Evolutionary conservation across 108 stramenopile genomes (phyloP), one percentile per base, ranked within the genome.

Genomic region (Cyclotella atomus): DNA sequence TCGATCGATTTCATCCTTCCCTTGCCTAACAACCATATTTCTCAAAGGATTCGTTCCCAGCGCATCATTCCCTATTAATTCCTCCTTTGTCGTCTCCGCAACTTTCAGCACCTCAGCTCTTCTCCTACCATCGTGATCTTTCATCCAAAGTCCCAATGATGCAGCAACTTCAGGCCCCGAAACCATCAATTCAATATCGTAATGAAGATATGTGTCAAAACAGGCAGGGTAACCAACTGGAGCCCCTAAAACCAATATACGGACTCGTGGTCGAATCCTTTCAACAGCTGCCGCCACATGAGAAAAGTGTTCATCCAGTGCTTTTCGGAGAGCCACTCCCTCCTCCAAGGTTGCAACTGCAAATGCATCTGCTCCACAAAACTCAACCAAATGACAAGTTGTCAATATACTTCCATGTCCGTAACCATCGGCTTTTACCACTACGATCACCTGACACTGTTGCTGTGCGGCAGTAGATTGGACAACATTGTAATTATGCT

Each of bases 351-450:
- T 92, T 3, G 91, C 91, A 28, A 92, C 91, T 15, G 88, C 88
- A 65, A 92, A 89, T 2, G 87, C 86, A 78, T 82, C 81, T 25
- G 78, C 81, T 20, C 88, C 91, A 56, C 82, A n/a, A n/a, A n/a
- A 83, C 14, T 88, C 83, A 5, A 83, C 79, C 14, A 91, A 63
- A 75, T 81, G 84, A 30, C 83, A 38, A 2, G 91, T 87, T 9
- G 88, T 83, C 21, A 67, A 75, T 34, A 85, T 73, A 6, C 85
- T 81, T 10, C 91, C 91, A 56, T 92, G 91, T 9, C 91, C 91
- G 49, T 92, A 92, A 3, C 87, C 89, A 75, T 92, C 89, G n/a
- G 91, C 91, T 59, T 92, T 92, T 33, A 88, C 83, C 12, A 92
- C 91, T 6, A 77, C 76, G 53, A 92, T 89, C 16, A 90, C 89